Conservation (phyloP, 1,139 yeast species). For the Pichia terricola region DNA sequence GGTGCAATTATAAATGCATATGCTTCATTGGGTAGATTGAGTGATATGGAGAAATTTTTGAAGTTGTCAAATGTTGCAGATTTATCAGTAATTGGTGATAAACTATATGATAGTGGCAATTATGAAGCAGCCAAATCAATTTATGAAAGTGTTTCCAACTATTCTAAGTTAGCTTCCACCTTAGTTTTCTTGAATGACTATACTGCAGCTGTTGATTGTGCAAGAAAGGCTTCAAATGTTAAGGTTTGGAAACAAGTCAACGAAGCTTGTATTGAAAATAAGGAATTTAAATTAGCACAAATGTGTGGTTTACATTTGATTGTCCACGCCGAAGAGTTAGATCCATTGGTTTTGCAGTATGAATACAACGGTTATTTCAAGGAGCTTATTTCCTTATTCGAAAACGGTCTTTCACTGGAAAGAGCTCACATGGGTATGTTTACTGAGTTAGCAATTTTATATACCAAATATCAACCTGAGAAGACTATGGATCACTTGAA, state of each 20-base stretch:
- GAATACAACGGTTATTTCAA: conserved; percentile 88
- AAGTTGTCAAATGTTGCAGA: conserved; percentile 90
- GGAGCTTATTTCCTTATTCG: conserved; percentile 84
- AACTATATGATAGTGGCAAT: conserved; percentile 69
- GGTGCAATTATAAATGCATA: conserved; percentile 84
- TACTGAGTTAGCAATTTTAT: conserved; percentile 86
- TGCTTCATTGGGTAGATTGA: conserved; percentile 66
- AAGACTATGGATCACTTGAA: conserved; percentile 95
- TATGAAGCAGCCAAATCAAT: conserved; percentile 90
- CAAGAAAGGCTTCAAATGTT: conserved; percentile 92
- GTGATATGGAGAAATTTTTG: conserved; percentile 78
- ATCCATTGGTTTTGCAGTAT: conserved; percentile 78
- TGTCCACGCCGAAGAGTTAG: conserved; percentile 94
- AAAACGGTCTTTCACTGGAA: conserved; percentile 92
- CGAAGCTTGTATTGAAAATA: conserved; percentile 90
- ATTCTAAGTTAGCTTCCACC: conserved; percentile 92
- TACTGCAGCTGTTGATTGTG: conserved; percentile 97
- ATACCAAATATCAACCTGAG: conserved; percentile 83
- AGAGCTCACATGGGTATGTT: conserved; percentile 99
- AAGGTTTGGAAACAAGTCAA: conserved; percentile 97
- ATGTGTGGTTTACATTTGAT: conserved; percentile 96
- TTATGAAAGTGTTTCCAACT: conserved; percentile 79
- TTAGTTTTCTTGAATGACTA: conserved; percentile 85
- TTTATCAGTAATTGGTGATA: conserved; percentile 86
- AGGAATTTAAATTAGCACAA: conserved; percentile 94